Conservation (phyloP, 306 rosid species). For the Prunus padus region DNA sequence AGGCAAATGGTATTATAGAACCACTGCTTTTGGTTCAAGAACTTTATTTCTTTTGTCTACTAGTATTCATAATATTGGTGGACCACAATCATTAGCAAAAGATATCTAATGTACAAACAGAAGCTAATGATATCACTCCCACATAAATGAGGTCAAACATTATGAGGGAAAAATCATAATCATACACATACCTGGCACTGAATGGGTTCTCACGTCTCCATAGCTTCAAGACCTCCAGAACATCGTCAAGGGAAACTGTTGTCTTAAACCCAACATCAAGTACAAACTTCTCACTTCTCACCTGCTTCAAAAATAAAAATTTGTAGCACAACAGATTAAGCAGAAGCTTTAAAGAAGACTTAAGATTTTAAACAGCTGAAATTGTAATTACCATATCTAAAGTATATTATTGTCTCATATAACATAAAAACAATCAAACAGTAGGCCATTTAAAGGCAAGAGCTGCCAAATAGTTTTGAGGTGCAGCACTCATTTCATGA, state of each 20-base stretch:
- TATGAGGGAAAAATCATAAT: constrained; percentile 1
- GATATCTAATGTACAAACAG: no score
- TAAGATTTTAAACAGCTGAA: neutral
- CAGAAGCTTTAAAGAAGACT: neutral
- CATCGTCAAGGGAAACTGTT: constrained; percentile 61
- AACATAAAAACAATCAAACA: neutral
- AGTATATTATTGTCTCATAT: neutral
- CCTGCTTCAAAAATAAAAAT: constrained; percentile 48
- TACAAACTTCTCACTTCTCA: constrained; percentile 59
- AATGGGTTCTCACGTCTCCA: constrained; percentile 60
- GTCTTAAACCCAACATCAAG: constrained; percentile 77
- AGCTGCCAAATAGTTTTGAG: neutral
- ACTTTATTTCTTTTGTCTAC: neutral
- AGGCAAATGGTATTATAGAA: neutral
- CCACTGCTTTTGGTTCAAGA: neutral
- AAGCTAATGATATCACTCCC: neutral
- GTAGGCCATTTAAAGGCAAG: neutral
- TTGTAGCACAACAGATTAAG: neutral
- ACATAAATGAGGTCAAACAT: constrained; percentile 2
- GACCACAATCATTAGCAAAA: neutral
- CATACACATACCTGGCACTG: constrained; percentile 75
- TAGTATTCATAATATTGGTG: neutral
- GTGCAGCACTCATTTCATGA: neutral
- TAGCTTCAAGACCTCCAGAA: constrained; percentile 52
- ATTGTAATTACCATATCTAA: neutral